A percentile compares a stretch with the other conserved stretches of the same genome.
phyloP scores from a whole-genome alignment of 208 protist genomes.

The Acanthamoeba lenticulata region DNA sequence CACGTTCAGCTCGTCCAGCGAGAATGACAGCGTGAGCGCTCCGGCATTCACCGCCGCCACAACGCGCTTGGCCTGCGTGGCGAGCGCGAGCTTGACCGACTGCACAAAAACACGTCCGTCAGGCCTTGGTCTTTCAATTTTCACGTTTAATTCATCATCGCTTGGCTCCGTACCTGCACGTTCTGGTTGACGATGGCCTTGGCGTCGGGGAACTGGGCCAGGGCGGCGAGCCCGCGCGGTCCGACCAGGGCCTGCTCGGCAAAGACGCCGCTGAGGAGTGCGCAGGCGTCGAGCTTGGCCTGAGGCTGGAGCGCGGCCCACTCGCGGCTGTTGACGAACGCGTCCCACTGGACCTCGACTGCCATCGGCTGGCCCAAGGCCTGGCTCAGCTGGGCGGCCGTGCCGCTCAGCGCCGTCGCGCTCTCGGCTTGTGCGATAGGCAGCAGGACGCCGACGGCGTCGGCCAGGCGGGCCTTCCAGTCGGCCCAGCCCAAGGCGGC shows the following conservation, averaged over 20 bases:
- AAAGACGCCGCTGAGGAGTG: background rate
- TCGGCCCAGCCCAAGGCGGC: background rate
- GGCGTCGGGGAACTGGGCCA: background rate
- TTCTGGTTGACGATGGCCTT: constrained; percentile 17
- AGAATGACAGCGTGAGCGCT: background rate
- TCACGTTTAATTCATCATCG: too few relatives aligned
- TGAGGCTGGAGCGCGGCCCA: background rate
- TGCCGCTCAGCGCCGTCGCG: background rate
- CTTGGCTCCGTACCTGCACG: too few relatives aligned
- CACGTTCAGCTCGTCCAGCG: background rate
- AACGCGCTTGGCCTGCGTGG: background rate
- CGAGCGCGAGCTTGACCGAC: background rate
- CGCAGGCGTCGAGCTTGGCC: background rate
- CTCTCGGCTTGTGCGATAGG: background rate
- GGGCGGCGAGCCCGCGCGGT: background rate
- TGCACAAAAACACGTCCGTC: background rate
- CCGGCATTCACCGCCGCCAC: background rate
- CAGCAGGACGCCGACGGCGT: background rate
- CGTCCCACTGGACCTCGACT: background rate
- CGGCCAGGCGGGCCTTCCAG: background rate
- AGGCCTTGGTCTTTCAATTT: background rate
- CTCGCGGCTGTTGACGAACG: background rate
- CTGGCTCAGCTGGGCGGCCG: background rate
- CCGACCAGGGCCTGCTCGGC: background rate
- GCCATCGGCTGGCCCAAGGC: background rate